These are phyloP conservation scores for Acidomyces sp. DNA, from an alignment of 495 filamentous ascomycete species.

Conservation along the genomic window DNA sequence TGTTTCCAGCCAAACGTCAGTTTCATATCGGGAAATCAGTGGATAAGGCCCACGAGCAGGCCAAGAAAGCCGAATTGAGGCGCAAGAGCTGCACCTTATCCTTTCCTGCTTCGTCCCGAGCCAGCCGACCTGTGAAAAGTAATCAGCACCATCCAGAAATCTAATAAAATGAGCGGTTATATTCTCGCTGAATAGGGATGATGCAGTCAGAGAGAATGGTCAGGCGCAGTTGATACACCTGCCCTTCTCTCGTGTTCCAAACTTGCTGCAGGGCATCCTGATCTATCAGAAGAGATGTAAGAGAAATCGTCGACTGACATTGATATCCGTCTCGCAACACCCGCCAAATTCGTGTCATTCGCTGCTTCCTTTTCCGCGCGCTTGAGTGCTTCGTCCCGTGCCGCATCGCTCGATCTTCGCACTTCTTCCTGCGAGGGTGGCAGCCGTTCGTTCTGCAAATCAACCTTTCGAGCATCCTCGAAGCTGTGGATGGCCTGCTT, in stretches of 20 bases:
- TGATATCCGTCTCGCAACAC: slow-evolving; percentile 80
- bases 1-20: too few relatives aligned
- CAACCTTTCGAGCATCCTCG: slow-evolving; percentile 95
- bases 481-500: slow-evolving; percentile 97
- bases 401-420: slow-evolving; percentile 60
- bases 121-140: background rate
- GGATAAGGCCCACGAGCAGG: too few relatives aligned
- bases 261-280: background rate
- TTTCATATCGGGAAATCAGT: too few relatives aligned
- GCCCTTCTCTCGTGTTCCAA: background rate
- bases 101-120: background rate
- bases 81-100: too few relatives aligned
- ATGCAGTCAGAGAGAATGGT: background rate
- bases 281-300: background rate
- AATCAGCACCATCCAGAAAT: too few relatives aligned
- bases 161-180: too few relatives aligned
- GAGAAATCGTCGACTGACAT: slow-evolving; percentile 51
- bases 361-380: slow-evolving; percentile 75
- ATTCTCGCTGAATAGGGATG: too few relatives aligned
- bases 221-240: background rate
- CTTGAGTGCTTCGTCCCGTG: slow-evolving; percentile 68
- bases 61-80: too few relatives aligned
- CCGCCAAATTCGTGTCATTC: slow-evolving; percentile 73
- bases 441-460: slow-evolving; percentile 88
- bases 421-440: slow-evolving; percentile 91